Conservation (phyloP, 768 basidiomycete species). For the Vararia minispora region DNA sequence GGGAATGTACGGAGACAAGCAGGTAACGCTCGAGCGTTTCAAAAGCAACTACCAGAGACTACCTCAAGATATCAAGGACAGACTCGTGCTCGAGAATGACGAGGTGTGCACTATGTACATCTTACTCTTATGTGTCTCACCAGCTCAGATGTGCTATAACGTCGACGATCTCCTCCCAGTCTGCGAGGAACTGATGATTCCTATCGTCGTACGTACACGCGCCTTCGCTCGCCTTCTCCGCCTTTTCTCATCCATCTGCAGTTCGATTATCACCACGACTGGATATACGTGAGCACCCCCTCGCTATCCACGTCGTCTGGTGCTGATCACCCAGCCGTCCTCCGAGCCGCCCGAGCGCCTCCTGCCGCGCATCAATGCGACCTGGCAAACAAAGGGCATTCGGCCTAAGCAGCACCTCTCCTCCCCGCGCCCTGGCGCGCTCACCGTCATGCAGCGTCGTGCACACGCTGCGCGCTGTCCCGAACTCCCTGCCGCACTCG, state of each 20-base stretch:
- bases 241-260: conserved; percentile 23
- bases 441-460: conserved; percentile 72
- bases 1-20: conserved; percentile 79
- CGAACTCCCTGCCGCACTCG: conserved; percentile 57
- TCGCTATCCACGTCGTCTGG: conserved; percentile 28
- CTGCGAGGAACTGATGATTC: conserved; percentile 71
- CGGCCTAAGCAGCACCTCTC: conserved; percentile 88
- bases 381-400: conserved; percentile 70
- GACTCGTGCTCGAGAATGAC: conserved; percentile 90
- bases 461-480: conserved; percentile 83
- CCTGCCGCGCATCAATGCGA: conserved; percentile 63
- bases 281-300: conserved; percentile 35
- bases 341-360: conserved; percentile 44
- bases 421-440: conserved; percentile 79
- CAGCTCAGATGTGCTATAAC: conserved; percentile 68
- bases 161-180: conserved; percentile 81
- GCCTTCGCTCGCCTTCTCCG: conserved; percentile 44
- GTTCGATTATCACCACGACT: conserved; percentile 76
- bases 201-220: conserved; percentile 19
- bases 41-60: conserved; percentile 57
- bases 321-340: conserved; percentile 18
- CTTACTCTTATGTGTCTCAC: not conserved
- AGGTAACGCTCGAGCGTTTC: conserved; percentile 56
- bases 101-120: conserved; percentile 38
- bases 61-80: conserved; percentile 48